Conservation (phyloP, 345 rosid genomes). For the Camelina laxa region DNA sequence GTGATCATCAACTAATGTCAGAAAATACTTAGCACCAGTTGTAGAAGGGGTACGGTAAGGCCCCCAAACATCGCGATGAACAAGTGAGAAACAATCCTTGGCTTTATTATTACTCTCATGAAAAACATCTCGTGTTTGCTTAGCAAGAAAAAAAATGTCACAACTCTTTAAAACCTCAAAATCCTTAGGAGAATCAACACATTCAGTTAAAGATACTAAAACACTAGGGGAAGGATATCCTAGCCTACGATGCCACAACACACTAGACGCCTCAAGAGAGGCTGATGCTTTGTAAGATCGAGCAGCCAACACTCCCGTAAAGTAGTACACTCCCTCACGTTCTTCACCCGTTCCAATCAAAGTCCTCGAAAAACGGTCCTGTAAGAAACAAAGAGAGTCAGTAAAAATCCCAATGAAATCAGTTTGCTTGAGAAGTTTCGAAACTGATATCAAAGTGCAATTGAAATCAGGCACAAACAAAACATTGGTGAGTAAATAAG, state of each 20-base stretch:
- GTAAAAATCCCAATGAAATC: no score
- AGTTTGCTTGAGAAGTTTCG: no score
- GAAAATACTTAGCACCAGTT: not conserved
- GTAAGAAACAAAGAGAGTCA: not conserved
- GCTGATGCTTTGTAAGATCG: no score
- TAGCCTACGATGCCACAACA: no score
- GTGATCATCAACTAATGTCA: not conserved
- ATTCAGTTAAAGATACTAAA: no score
- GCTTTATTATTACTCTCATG: not conserved
- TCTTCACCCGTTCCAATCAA: not conserved
- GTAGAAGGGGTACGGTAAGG: not conserved
- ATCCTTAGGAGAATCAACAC: no score
- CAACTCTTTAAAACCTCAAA: not conserved
- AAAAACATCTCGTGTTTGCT: not conserved
- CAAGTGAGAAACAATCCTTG: not conserved
- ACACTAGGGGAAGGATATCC: no score
- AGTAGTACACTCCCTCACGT: not conserved
- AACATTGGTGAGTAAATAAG: no score
- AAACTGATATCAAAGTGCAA: no score
- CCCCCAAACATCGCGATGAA: not conserved
- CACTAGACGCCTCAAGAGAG: no score
- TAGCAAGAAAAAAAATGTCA: not conserved
- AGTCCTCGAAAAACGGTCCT: not conserved
- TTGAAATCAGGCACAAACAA: no score
- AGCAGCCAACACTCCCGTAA: not conserved